Evolutionary conservation across 2,329 filamentous ascomycete species (phyloP).

Genomic region (Ophiocordyceps polyrhachis-furcata): DNA sequence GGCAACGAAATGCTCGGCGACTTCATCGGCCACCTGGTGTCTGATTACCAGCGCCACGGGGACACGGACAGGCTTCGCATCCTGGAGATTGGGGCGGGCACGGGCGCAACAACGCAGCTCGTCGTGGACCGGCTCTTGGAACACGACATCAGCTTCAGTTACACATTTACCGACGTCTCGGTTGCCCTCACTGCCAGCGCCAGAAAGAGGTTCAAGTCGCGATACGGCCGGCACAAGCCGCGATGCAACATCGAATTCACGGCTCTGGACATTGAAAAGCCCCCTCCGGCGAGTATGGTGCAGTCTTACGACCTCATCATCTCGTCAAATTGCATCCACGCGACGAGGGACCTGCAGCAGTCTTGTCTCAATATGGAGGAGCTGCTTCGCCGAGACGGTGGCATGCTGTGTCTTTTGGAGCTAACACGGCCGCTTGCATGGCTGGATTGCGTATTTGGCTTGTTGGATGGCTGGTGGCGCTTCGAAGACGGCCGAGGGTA

Average conservation of each 20-base stretch:
- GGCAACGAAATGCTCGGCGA: slow-evolving; percentile 6
- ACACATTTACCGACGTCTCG: slow-evolving; percentile 25
- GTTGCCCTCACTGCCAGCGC: slow-evolving; percentile 12
- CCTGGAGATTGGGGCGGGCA: slow-evolving; percentile 24
- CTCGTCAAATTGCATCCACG: slow-evolving; percentile 18
- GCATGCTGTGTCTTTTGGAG: slow-evolving; percentile 13
- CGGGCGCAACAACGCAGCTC: slow-evolving; percentile 20
- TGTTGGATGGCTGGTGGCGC: slow-evolving; percentile 18
- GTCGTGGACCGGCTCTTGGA: slow-evolving; percentile 11
- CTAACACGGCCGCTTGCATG: slow-evolving; percentile 9
- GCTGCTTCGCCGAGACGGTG: slow-evolving; percentile 10
- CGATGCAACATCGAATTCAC: slow-evolving; percentile 8
- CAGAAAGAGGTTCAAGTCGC: slow-evolving; percentile 7
- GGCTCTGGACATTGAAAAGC: slow-evolving; percentile 12
- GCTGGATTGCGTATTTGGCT: slow-evolving; percentile 14
- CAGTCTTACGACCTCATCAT: slow-evolving; percentile 14
- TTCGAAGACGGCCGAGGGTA: slow-evolving; percentile 11
- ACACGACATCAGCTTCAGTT: slow-evolving; percentile 4
- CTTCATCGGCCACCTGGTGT: not conserved
- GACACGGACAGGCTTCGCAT: slow-evolving; percentile 11
- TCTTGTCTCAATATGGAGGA: slow-evolving; percentile 7
- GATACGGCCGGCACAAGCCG: not conserved
- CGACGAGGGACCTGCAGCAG: slow-evolving; percentile 9
- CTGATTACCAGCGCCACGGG: not conserved
- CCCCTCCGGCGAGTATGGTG: slow-evolving; percentile 3